phyloP scores from a whole-genome alignment of 306 rosid genomes.

The Medicago truncatula region DNA sequence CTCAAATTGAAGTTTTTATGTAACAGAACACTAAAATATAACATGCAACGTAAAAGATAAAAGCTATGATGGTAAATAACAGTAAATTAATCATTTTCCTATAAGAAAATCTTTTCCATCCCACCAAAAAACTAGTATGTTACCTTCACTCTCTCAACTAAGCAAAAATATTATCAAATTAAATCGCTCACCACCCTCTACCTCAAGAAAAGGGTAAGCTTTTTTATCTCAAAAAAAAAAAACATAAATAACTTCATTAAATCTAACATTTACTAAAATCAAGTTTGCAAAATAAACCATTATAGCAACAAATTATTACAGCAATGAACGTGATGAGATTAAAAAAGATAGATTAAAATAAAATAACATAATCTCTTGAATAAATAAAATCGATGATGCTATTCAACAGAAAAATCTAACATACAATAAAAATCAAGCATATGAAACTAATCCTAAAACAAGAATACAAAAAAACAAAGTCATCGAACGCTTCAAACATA shows the following conservation, averaged over 20 bases:
- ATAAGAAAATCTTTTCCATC: background rate
- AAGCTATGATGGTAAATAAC: background rate
- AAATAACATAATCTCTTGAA: background rate
- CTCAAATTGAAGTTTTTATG: no score
- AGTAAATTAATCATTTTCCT: background rate
- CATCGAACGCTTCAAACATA: background rate
- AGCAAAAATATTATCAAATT: background rate
- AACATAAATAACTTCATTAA: background rate
- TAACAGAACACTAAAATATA: no score
- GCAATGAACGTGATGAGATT: background rate
- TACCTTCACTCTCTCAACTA: background rate
- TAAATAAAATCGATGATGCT: background rate
- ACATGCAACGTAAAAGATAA: background rate
- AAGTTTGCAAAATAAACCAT: slow-evolving; percentile 1
- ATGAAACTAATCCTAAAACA: background rate
- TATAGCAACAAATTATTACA: background rate
- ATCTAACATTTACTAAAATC: slow-evolving; percentile 2
- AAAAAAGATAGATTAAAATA: background rate
- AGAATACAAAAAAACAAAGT: background rate
- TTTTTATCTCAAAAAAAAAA: background rate
- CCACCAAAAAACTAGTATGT: background rate
- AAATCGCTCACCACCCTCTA: background rate
- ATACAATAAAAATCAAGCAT: background rate
- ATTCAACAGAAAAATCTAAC: background rate
- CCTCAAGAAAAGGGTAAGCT: background rate